These are phyloP conservation scores for Didymella lethalis DNA, from an alignment of 2,329 filamentous ascomycete species.

Conservation along the genomic window DNA sequence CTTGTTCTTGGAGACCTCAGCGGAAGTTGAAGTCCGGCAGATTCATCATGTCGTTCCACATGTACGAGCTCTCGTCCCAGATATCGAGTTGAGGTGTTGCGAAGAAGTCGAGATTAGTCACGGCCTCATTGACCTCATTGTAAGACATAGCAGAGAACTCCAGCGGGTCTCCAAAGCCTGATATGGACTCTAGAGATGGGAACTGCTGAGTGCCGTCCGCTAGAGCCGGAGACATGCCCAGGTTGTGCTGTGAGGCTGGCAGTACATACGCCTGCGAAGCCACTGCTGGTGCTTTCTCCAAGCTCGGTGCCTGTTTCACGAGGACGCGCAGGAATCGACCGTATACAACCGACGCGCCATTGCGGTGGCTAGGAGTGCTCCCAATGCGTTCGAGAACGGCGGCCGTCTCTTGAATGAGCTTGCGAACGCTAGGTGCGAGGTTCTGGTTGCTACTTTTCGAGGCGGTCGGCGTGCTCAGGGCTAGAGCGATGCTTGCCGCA, in stretches of 20 bases:
- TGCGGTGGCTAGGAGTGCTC: conserved; percentile 69
- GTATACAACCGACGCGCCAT: conserved; percentile 70
- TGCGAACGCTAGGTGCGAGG: conserved; percentile 46
- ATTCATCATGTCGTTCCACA: conserved; percentile 49
- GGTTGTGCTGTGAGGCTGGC: conserved; percentile 14
- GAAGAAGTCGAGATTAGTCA: conserved; percentile 69
- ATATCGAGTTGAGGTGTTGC: conserved; percentile 64
- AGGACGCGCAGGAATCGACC: conserved; percentile 63
- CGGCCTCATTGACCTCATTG: conserved; percentile 70
- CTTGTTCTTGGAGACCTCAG: conserved; percentile 6
- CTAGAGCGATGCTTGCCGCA: conserved; percentile 63
- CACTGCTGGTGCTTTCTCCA: conserved; percentile 17
- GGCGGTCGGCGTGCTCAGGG: conserved; percentile 47
- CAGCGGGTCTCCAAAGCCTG: conserved; percentile 47
- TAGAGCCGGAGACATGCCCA: conserved; percentile 14
- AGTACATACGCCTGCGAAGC: conserved; percentile 23
- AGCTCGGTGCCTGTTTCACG: conserved; percentile 40
- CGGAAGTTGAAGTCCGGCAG: conserved; percentile 44
- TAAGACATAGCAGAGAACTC: conserved; percentile 75
- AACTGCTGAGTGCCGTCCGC: conserved; percentile 12
- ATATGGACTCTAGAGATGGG: conserved; percentile 27
- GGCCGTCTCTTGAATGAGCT: conserved; percentile 68
- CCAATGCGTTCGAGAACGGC: conserved; percentile 74
- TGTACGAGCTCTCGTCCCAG: conserved; percentile 57
- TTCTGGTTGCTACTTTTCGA: conserved; percentile 34